These are phyloP conservation scores for Suillus hirtellus DNA, from an alignment of 768 basidiomycete genomes.

Conservation along the genomic window DNA sequence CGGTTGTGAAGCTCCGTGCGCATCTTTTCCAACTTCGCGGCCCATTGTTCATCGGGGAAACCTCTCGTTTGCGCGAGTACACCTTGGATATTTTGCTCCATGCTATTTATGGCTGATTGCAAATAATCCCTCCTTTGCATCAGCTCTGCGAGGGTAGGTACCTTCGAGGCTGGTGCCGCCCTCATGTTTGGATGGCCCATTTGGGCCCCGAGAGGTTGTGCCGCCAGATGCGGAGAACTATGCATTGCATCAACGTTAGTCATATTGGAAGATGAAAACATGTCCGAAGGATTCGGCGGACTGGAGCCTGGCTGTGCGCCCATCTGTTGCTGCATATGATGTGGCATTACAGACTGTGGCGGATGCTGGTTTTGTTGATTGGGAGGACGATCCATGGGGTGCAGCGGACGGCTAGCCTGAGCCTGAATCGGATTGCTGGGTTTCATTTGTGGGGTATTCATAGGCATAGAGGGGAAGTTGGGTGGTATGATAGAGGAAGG, in stretches of 20 bases:
- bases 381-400: constrained; percentile 46
- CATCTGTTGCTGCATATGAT: constrained; percentile 37
- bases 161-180: constrained; percentile 15
- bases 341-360: constrained; percentile 35
- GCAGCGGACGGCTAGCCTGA: constrained; percentile 44
- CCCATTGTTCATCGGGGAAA: constrained; percentile 18
- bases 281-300: constrained; percentile 42
- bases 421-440: constrained; percentile 22
- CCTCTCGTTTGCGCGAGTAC: constrained; percentile 16
- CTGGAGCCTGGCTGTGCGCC: constrained; percentile 38
- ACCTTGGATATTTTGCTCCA: constrained; percentile 9
- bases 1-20: constrained; percentile 27
- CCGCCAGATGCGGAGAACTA: constrained; percentile 45
- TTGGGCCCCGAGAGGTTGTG: constrained; percentile 24
- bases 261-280: constrained; percentile 51
- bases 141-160: constrained; percentile 23
- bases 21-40: constrained; percentile 20
- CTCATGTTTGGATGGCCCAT: constrained; percentile 25
- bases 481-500: constrained; percentile 32
- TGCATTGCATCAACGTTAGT: constrained; percentile 45
- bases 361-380: constrained; percentile 45
- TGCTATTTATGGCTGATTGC: constrained; percentile 11
- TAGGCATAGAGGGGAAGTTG: constrained; percentile 41
- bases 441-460: constrained; percentile 39
- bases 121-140: constrained; percentile 25